Base-by-base conservation (phyloP, 2,329 filamentous ascomycete species). In the Sphaerulina vaccinii region DNA sequence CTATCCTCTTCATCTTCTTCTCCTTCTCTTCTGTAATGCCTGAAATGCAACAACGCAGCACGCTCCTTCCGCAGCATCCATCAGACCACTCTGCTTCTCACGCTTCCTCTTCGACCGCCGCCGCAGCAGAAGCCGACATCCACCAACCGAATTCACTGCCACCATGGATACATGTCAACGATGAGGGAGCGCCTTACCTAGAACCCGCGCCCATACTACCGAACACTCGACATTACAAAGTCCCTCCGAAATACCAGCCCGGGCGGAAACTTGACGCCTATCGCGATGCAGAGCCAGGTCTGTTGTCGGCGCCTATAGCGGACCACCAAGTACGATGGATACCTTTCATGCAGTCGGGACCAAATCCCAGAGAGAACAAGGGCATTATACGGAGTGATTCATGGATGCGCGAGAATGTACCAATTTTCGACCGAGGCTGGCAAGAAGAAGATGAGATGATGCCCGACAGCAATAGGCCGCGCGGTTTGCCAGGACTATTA, bases 371-470 rank as follows among this genome's bases (percentile, higher is more conserved):
- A 15, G 61, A 62, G 40, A 55, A 63, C 18, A 59, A 62, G 15
- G 60, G 72, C 11, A 67, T 72, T 22, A 62, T 72, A 2, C 66
- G 69, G 52, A 64, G 71, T 52, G 68, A 71, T 48, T 69, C 70
- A 33, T 79, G 76, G 76, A 73, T 78, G 68, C 69, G 71, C 52
- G 70, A 74, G 59, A 75, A 79, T 62, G 68, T 77, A 65, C 70
- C 74, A 3, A 72, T 77, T 49, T 68, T 74, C 24, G 68, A 72
- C 50, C 66, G 68, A 29, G 70, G 68, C 13, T 86, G 82, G 81
- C 75, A 76, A 21, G 78, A 82, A 56, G 71, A 76, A 52, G 75
- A 79, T 22, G 74, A 79, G 32, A 72, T 74, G 13, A 49, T 57
- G 36, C 56, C 57, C 22, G 64, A 64, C 29, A 54, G 36, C 16